Evolutionary conservation across 202 grass and related monocot species (phyloP).

Genomic region (Setaria italica): DNA sequence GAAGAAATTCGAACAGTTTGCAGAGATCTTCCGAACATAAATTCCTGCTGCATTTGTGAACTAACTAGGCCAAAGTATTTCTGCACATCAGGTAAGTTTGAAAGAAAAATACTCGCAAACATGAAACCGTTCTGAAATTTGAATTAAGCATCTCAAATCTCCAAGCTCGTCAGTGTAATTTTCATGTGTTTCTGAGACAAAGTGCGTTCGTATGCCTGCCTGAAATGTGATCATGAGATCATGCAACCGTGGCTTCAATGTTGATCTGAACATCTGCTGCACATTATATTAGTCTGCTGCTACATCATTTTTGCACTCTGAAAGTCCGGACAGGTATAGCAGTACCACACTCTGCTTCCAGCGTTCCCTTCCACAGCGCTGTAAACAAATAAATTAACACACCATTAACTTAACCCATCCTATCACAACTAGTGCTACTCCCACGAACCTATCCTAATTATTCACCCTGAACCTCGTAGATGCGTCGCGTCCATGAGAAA

Average conservation of each 20-base stretch:
- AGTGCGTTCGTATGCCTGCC: neutral
- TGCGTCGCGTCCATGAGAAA: neutral
- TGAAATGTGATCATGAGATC: neutral
- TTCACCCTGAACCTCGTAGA: slow-evolving; percentile 8
- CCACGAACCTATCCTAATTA: slow-evolving; percentile 18
- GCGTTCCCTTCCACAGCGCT: slow-evolving; percentile 7
- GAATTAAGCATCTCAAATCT: neutral
- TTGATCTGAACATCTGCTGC: too few species aligned
- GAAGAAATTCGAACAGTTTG: too few species aligned
- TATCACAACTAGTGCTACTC: slow-evolving; percentile 6
- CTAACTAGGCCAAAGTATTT: too few species aligned
- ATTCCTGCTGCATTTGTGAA: too few species aligned
- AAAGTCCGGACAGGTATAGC: slow-evolving; percentile 12
- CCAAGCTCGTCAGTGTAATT: neutral
- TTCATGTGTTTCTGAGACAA: neutral
- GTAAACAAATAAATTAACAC: neutral
- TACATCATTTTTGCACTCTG: neutral
- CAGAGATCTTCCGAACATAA: too few species aligned
- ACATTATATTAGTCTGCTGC: neutral
- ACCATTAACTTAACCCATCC: neutral
- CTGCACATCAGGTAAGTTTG: too few species aligned
- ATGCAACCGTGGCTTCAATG: neutral
- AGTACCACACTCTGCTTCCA: neutral
- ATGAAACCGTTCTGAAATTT: neutral
- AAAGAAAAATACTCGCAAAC: too few species aligned